Conservation (phyloP, 2,329 filamentous ascomycete species). For the Sporothrix dimorphospora region DNA sequence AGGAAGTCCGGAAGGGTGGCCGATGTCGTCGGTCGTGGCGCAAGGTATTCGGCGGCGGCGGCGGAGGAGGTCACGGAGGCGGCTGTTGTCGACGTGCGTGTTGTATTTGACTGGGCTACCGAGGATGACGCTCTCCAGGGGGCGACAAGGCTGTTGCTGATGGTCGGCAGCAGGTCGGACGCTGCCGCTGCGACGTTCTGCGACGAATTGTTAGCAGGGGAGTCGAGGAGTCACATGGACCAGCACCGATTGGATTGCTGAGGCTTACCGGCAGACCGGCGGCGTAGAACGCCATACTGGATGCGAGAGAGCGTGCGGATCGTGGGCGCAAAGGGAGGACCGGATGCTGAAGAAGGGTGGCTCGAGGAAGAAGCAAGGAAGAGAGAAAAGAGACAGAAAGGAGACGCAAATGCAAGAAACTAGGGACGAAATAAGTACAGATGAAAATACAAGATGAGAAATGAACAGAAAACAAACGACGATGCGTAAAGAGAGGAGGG, state of each 20-base stretch:
- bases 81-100: conserved; percentile 5
- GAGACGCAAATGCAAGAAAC: conserved; percentile 5
- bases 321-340: neutral
- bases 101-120: neutral
- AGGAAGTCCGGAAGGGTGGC: conserved; percentile 39
- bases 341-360: neutral
- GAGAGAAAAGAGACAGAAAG: neutral
- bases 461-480: neutral
- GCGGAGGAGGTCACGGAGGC: too few species aligned
- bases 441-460: conserved; percentile 21
- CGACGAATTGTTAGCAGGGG: neutral
- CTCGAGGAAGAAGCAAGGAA: neutral
- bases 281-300: conserved; percentile 29
- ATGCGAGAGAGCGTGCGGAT: neutral
- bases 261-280: conserved; percentile 31
- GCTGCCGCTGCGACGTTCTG: conserved; percentile 47
- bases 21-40: neutral
- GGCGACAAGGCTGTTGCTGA: conserved; percentile 46
- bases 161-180: conserved; percentile 52
- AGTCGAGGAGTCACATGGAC: neutral
- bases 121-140: conserved; percentile 41
- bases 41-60: neutral
- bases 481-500: neutral
- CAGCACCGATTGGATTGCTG: neutral
- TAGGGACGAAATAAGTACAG: neutral